These are phyloP conservation scores for Triticum monococcum DNA, from an alignment of 176 grass and related monocot genomes.

Conservation along the genomic window DNA sequence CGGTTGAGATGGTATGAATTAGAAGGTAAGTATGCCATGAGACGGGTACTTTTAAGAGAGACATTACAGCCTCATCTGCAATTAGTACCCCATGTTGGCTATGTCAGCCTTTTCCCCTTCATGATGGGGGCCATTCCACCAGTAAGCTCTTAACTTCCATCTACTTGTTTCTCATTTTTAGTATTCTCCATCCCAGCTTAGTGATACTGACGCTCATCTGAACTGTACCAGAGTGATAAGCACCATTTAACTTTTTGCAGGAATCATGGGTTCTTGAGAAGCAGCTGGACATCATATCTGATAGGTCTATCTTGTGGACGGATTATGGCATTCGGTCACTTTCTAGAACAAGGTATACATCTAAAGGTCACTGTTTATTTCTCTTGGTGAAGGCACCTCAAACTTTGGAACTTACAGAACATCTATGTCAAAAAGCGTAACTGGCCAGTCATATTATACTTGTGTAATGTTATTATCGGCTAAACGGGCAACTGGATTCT, in stretches of 20 bases:
- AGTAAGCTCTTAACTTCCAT: slow-evolving; percentile 46
- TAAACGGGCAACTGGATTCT: neutral
- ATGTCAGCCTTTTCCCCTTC: slow-evolving; percentile 92
- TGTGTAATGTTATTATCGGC: neutral
- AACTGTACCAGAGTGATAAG: neutral
- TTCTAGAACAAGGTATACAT: slow-evolving; percentile 74
- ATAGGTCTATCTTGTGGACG: slow-evolving; percentile 86
- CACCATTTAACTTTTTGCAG: slow-evolving; percentile 31
- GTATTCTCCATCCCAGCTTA: neutral
- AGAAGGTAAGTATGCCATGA: slow-evolving; percentile 54
- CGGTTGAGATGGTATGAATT: slow-evolving; percentile 66
- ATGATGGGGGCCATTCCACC: slow-evolving; percentile 92
- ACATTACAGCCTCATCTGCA: slow-evolving; percentile 68
- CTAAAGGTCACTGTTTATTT: neutral
- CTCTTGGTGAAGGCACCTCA: neutral
- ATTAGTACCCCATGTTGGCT: slow-evolving; percentile 97
- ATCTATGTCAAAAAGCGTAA: neutral
- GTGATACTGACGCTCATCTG: neutral
- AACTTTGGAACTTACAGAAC: neutral
- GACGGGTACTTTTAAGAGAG: slow-evolving; percentile 70
- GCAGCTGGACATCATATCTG: slow-evolving; percentile 80
- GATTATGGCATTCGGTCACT: slow-evolving; percentile 89
- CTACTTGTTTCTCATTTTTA: slow-evolving; percentile 15
- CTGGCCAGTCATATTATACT: neutral
- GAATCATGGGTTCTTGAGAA: slow-evolving; percentile 87